phyloP scores from a whole-genome alignment of 1,284 basidiomycete species.

The Fomitiporia mediterranea region DNA sequence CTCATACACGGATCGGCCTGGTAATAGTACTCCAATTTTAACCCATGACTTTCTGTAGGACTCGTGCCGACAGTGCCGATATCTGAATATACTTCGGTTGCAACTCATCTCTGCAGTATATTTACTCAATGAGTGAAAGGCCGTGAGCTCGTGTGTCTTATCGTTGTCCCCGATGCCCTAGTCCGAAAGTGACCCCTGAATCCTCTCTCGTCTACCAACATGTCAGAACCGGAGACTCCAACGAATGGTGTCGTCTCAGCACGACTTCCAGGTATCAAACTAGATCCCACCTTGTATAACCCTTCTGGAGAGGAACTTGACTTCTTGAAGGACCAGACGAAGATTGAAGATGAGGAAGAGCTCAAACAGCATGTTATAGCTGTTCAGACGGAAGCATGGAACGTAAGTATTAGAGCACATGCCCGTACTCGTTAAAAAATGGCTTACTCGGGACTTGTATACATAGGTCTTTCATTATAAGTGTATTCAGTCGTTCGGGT shows the following conservation, averaged over 20 bases:
- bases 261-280: neutral
- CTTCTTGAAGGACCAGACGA: constrained; percentile 20
- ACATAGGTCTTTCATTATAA: constrained; percentile 19
- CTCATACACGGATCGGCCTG: too few relatives aligned
- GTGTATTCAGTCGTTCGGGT: constrained; percentile 18
- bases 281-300: constrained; percentile 13
- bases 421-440: neutral
- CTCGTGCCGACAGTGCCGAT: too few relatives aligned
- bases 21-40: too few relatives aligned
- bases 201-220: too few relatives aligned
- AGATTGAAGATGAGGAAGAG: constrained; percentile 19
- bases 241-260: neutral
- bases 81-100: too few relatives aligned
- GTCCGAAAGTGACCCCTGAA: too few relatives aligned
- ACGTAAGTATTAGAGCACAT: neutral
- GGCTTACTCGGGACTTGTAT: neutral
- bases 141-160: too few relatives aligned
- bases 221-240: neutral
- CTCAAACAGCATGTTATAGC: constrained; percentile 17
- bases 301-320: constrained; percentile 12
- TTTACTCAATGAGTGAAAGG: too few relatives aligned
- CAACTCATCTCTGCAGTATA: too few relatives aligned
- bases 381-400: constrained; percentile 18
- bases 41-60: too few relatives aligned
- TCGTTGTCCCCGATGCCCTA: too few relatives aligned